Conservation (phyloP, 257 asterid species). For the Rhazya stricta region DNA sequence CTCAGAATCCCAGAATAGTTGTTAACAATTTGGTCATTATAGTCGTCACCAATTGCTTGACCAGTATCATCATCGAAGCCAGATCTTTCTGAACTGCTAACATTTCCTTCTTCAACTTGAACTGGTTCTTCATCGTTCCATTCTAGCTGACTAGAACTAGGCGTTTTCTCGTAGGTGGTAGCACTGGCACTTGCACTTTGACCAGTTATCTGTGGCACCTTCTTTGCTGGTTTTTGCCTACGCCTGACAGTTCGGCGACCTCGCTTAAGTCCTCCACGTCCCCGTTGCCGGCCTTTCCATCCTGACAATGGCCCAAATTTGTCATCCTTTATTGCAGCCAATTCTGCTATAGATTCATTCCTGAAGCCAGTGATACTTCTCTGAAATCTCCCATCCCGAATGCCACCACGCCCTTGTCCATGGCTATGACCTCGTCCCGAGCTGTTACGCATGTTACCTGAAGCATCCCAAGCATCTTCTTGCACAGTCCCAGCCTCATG, state of each 20-base stretch:
- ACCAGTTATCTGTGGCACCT: constrained; percentile 11
- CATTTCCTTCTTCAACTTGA: constrained; percentile 32
- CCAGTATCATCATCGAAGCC: constrained; percentile 38
- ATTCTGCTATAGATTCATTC: constrained; percentile 24
- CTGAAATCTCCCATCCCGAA: constrained; percentile 44
- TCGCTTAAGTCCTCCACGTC: constrained; percentile 41
- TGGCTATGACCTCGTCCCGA: constrained; percentile 53
- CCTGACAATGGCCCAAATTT: constrained; percentile 33
- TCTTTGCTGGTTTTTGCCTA: constrained; percentile 36
- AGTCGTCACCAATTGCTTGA: constrained; percentile 38
- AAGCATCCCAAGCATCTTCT: constrained; percentile 30
- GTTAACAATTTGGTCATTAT: constrained; percentile 28
- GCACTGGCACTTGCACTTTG: constrained; percentile 16
- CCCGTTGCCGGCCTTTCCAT: constrained; percentile 47
- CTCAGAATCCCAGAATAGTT: constrained; percentile 26
- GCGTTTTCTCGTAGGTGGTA: constrained; percentile 19
- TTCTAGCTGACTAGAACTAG: constrained; percentile 23
- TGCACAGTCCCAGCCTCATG: constrained; percentile 29
- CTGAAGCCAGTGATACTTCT: constrained; percentile 25
- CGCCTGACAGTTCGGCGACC: constrained; percentile 41
- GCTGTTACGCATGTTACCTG: constrained; percentile 22
- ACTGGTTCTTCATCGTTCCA: constrained; percentile 34
- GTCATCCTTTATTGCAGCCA: constrained; percentile 18
- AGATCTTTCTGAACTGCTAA: constrained; percentile 51
- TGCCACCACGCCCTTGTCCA: constrained; percentile 45